Evolutionary conservation across 148 eudicot genomes (phyloP).

Genomic region (Simmondsia chinensis): DNA sequence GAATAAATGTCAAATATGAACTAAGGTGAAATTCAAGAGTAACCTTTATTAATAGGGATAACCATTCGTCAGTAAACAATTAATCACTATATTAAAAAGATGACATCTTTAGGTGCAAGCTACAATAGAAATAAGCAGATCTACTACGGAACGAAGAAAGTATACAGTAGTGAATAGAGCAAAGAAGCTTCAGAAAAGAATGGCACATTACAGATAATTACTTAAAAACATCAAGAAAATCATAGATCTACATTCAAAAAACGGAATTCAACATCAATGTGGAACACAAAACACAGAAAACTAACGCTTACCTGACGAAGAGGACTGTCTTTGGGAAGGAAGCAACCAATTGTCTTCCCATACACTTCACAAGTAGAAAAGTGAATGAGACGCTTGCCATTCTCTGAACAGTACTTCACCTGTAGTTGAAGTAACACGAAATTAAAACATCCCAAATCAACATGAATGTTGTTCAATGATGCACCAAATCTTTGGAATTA

Average conservation of each 20-base stretch:
- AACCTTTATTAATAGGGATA: too few species aligned
- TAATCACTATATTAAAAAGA: too few species aligned
- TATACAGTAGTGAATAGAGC: too few species aligned
- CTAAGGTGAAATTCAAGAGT: too few species aligned
- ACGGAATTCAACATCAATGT: not conserved
- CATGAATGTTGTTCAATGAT: constrained; percentile 9
- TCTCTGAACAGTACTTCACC: constrained; percentile 98
- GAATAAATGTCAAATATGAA: too few species aligned
- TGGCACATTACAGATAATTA: too few species aligned
- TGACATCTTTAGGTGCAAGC: too few species aligned
- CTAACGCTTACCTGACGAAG: constrained; percentile 56
- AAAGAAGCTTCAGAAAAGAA: too few species aligned
- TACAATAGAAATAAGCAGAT: too few species aligned
- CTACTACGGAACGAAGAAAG: too few species aligned
- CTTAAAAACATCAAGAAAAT: constrained; percentile 6
- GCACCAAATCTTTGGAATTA: too few species aligned
- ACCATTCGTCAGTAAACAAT: too few species aligned
- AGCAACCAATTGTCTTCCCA: constrained; percentile 92
- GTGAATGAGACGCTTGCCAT: constrained; percentile 92
- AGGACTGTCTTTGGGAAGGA: constrained; percentile 86
- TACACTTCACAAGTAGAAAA: constrained; percentile 98
- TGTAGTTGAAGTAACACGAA: constrained; percentile 9
- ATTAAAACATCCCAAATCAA: constrained; percentile 12
- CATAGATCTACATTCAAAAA: not conserved
- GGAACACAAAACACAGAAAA: constrained; percentile 10